Conservation (phyloP, 805 yeast species). For the Myxozyma nipponensis region DNA sequence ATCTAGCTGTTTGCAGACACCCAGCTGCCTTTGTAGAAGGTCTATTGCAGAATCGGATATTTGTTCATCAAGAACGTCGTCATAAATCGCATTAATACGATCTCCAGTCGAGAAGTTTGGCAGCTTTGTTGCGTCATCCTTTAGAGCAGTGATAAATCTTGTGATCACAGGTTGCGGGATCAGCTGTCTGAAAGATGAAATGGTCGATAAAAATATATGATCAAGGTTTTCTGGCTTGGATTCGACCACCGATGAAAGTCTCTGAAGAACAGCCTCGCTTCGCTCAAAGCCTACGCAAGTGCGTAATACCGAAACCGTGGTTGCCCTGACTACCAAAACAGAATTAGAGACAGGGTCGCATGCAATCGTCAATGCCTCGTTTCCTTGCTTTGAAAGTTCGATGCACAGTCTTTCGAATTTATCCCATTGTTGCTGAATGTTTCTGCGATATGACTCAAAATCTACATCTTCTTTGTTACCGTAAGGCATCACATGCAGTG, state of each 20-base stretch:
- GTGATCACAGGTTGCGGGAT: slow-evolving; percentile 40
- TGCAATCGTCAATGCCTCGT: slow-evolving; percentile 57
- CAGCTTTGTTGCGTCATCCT: slow-evolving; percentile 35
- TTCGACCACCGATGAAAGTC: neutral
- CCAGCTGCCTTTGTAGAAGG: slow-evolving; percentile 15
- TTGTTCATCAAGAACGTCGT: slow-evolving; percentile 16
- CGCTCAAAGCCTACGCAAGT: slow-evolving; percentile 35
- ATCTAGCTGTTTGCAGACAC: slow-evolving; percentile 13
- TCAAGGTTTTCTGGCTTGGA: slow-evolving; percentile 5
- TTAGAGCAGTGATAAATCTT: slow-evolving; percentile 38
- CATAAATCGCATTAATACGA: slow-evolving; percentile 21
- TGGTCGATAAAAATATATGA: slow-evolving; percentile 34
- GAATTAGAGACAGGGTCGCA: slow-evolving; percentile 37
- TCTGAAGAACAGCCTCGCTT: slow-evolving; percentile 5
- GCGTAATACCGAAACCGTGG: slow-evolving; percentile 39
- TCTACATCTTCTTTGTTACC: slow-evolving; percentile 22
- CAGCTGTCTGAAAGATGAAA: slow-evolving; percentile 43
- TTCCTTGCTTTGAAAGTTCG: slow-evolving; percentile 59
- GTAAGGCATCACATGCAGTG: slow-evolving; percentile 11
- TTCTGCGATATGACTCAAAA: slow-evolving; percentile 39
- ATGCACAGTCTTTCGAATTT: slow-evolving; percentile 67
- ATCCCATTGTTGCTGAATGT: slow-evolving; percentile 56
- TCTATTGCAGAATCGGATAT: slow-evolving; percentile 27
- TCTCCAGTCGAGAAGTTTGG: slow-evolving; percentile 25
- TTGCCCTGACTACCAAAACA: slow-evolving; percentile 39